phyloP scores from a whole-genome alignment of 2,329 filamentous ascomycete species.

The Aspergillus sp. region DNA sequence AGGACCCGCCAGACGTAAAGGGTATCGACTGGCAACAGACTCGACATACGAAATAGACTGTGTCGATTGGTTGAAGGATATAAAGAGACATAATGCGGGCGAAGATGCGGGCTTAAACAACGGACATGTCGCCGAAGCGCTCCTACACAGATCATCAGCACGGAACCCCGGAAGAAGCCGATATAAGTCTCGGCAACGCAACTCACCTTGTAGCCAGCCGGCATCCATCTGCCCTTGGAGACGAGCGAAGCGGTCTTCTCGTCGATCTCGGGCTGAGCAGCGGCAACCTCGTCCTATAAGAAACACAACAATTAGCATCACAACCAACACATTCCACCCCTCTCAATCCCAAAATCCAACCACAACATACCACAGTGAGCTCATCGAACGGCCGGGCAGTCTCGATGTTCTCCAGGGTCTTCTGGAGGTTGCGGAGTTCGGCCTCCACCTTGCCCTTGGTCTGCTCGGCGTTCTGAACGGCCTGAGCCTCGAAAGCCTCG shows the following conservation, averaged over 20 bases:
- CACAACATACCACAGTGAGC: constrained; percentile 79
- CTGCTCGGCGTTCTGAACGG: constrained; percentile 92
- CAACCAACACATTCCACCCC: not conserved
- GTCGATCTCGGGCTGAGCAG: constrained; percentile 94
- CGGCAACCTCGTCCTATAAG: constrained; percentile 82
- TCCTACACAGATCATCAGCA: constrained; percentile 60
- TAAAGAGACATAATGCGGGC: constrained; percentile 27
- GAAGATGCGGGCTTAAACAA: constrained; percentile 65
- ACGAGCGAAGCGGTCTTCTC: constrained; percentile 94
- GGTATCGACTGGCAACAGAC: constrained; percentile 19
- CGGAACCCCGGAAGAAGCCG: not conserved
- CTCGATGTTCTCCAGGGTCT: constrained; percentile 97
- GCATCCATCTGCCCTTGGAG: constrained; percentile 96
- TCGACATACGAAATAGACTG: constrained; percentile 28
- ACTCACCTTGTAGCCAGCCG: constrained; percentile 96
- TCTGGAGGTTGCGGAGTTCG: constrained; percentile 89
- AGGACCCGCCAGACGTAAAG: constrained; percentile 24
- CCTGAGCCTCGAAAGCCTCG: constrained; percentile 95
- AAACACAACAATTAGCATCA: constrained; percentile 10
- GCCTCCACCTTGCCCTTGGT: constrained; percentile 95
- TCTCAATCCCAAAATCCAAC: not conserved
- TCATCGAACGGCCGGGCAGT: constrained; percentile 92
- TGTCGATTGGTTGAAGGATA: constrained; percentile 28
- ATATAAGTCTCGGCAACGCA: not conserved
- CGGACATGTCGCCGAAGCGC: constrained; percentile 96